phyloP scores from a whole-genome alignment of 108 stramenopile species.

The Nitzschia putrida region DNA sequence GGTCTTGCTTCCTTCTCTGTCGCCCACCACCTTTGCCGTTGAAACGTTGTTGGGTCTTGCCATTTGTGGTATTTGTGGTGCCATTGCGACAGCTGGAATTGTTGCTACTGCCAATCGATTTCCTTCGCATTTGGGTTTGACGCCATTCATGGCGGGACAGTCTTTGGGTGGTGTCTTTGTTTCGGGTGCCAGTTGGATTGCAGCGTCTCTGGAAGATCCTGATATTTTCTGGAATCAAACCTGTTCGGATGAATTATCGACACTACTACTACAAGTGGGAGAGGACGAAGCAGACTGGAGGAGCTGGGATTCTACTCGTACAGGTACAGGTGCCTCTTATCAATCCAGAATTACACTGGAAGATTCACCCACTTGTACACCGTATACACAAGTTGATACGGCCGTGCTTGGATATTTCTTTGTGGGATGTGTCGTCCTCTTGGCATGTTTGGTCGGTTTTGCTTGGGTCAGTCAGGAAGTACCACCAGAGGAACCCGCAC shows the following conservation, averaged over 20 bases:
- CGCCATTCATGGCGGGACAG: conserved; percentile 58
- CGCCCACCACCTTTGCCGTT: conserved; percentile 20
- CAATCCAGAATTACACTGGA: background rate
- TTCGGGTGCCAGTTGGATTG: conserved; percentile 37
- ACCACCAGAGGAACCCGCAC: background rate
- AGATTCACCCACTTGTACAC: conserved; percentile 23
- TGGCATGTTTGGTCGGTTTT: conserved; percentile 42
- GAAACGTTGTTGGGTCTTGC: conserved; percentile 32
- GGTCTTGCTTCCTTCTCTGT: conserved; percentile 32
- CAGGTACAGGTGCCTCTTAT: no score
- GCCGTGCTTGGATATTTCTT: conserved; percentile 53
- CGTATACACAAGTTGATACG: conserved; percentile 34
- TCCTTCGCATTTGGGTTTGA: conserved; percentile 29
- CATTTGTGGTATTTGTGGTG: conserved; percentile 41
- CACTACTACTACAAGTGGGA: no score
- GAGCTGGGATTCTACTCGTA: no score
- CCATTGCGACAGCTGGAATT: conserved; percentile 54
- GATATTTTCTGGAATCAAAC: conserved; percentile 27
- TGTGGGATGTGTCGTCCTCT: conserved; percentile 36
- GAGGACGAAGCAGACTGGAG: no score
- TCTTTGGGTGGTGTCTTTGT: conserved; percentile 46
- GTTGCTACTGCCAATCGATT: conserved; percentile 36
- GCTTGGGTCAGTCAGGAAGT: no score
- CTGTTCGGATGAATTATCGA: conserved; percentile 15
- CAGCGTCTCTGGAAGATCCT: conserved; percentile 38